Base-by-base conservation (phyloP, 257 asterid genomes). In the Lithospermum erythrorhizon region DNA sequence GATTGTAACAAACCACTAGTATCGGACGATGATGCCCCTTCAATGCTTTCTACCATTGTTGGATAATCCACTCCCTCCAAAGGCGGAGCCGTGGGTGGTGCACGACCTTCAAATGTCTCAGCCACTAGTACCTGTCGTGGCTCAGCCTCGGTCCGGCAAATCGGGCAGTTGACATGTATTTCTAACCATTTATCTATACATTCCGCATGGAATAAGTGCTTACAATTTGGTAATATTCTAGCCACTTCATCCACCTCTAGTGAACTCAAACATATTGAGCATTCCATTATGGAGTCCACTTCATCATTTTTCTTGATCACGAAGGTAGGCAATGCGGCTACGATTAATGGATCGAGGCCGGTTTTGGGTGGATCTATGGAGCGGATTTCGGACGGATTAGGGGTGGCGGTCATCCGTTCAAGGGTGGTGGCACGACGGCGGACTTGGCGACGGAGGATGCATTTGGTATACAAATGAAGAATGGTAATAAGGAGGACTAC, bases 131-230 rank as follows among this genome's bases (percentile, higher is more conserved):
- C 75, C 0, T 67, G 76, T 64, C 72, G 68, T 4, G 96, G 94
- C 73, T 78, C 78, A 5, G 88, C 96, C 62, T 65, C 90, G 1
- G 82, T 67, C 4, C 95, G 85, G 53, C 98, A 87, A 58, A 83
- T 54, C 9, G 98, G 98, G 64, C 96, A 90, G 0, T 87, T 87
- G 1, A 94, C 76, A 14, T 82, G 81, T 6, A 89, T 61, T 5
- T 61, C 70, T 1, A 90, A 61, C 98, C 98, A 90, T 6, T 58
- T 72, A 55, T 90, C 95, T 54, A 90, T 76, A 58, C 98, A 90
- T 17, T 81, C 89, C 0, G 81, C 85, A 55, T 90, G 98, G 68
- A 90, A 90, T 55, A 58, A 65, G 61, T 90, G 98, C 41, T 79
- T 77, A 70, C 98, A 90, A 49, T 87, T 87, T 0, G 98, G 98